Evolutionary conservation across 441 rosid genomes (phyloP), one percentile per base, ranked within the genome.

Genomic region (Mallotus repandus): DNA sequence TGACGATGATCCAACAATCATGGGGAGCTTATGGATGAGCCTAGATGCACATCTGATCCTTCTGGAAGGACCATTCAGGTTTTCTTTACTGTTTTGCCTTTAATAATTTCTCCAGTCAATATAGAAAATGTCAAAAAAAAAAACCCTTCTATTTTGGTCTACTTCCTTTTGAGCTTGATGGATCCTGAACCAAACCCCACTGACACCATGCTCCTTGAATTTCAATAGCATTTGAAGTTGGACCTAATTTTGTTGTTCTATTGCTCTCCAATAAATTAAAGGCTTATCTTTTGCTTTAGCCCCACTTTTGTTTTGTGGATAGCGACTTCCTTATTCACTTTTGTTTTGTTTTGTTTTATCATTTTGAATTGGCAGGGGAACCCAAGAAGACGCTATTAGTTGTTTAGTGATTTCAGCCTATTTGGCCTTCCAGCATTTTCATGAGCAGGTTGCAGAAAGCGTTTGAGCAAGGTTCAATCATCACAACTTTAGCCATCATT

Each of bases 351-450:
- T 66, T 29, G 60, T 53, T 18, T 7, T 50, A 25, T 56, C 54
- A 22, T 66, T 53, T 64, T 82, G 49, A 35, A 66, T 32, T 79
- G 78, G 71, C 89, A 91, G 98, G 83, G 97, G 89, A 79, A 83
- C 76, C 43, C 88, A 91, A 81, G 85, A 83, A 78, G 97, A 97
- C 50, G 84, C 86, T 57, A 82, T 93, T 66, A 82, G 90, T 76
- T 74, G 88, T 63, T 68, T 95, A 74, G 84, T 81, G 69, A 83
- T 91, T 49, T 84, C 90, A 21, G 89, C 78, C 54, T 93, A 89
- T 77, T 67, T 95, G 87, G 97, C 89, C 68, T 95, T 84, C 87
- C 96, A 89, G 89, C 99, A 95, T 80, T 89, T 84, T 89, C 96
- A 60, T 72, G 90, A 79, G 75, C 81, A 32, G 91, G 94, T 82